phyloP scores from a whole-genome alignment of 1,139 yeast species.

The Pichia sp. region DNA sequence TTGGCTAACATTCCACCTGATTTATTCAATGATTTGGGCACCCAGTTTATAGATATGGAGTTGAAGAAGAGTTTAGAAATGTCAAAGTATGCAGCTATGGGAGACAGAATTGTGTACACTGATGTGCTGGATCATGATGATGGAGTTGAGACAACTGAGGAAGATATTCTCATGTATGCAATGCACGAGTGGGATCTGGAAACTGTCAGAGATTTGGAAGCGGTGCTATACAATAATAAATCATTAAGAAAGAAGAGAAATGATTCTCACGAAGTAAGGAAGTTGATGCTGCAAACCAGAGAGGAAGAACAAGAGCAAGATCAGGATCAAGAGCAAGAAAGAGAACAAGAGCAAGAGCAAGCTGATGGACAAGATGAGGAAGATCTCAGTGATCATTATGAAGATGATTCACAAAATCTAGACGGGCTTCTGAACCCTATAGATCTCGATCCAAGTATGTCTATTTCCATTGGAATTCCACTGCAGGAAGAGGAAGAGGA shows the following conservation, averaged over 20 bases:
- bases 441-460: background rate
- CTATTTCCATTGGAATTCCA: background rate
- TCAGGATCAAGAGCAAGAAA: constrained; percentile 7
- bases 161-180: constrained; percentile 17
- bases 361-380: constrained; percentile 4
- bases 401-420: constrained; percentile 1
- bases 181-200: constrained; percentile 23
- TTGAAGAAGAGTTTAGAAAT: constrained; percentile 21
- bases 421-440: constrained; percentile 4
- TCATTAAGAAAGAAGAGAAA: constrained; percentile 2
- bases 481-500: background rate
- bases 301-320: background rate
- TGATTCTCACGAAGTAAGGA: background rate
- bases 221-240: constrained; percentile 19
- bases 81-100: constrained; percentile 6
- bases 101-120: constrained; percentile 6
- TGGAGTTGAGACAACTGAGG: constrained; percentile 9
- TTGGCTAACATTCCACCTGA: background rate
- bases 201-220: constrained; percentile 22
- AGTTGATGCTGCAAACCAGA: background rate
- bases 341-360: constrained; percentile 1
- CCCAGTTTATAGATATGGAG: constrained; percentile 31
- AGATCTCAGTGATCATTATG: too few species aligned
- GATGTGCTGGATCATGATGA: constrained; percentile 11
- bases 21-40: constrained; percentile 21